Conservation (phyloP, 192 early-diverging fungal species). For the Allomyces macrogynus region DNA sequence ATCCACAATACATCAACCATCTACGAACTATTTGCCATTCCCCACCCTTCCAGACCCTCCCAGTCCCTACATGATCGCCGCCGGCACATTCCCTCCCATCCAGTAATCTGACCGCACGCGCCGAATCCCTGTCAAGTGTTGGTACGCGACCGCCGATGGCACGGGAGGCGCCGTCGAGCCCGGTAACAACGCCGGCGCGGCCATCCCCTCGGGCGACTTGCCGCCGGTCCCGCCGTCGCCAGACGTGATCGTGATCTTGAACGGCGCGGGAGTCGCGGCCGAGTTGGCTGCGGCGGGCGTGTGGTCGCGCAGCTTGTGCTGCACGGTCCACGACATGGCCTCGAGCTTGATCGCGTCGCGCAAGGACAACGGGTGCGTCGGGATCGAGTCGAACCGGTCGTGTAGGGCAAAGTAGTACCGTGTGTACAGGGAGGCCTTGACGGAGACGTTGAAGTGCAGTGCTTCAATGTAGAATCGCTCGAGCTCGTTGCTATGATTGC, state of each 20-base stretch:
- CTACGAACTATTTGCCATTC: no score
- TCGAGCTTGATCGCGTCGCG: conserved; percentile 5
- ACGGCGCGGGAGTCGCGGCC: not conserved
- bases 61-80: not conserved
- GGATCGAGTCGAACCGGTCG: conserved; percentile 16
- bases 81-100: not conserved
- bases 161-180: not conserved
- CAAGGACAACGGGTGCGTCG: conserved; percentile 6
- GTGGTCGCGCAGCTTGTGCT: not conserved
- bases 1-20: no score
- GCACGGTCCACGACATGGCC: not conserved
- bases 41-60: no score
- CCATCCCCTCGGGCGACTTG: not conserved
- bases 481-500: conserved; percentile 31
- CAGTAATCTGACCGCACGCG: not conserved
- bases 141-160: not conserved
- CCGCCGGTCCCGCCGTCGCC: no score
- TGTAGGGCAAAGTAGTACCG: conserved; percentile 40
- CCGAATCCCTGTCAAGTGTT: not conserved
- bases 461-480: conserved; percentile 40
- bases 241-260: no score
- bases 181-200: not conserved
- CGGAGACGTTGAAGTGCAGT: conserved; percentile 41
- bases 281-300: not conserved
- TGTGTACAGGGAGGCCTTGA: conserved; percentile 42